Conservation (phyloP, 2,329 filamentous ascomycete species). For the Beauveria caledonica region DNA sequence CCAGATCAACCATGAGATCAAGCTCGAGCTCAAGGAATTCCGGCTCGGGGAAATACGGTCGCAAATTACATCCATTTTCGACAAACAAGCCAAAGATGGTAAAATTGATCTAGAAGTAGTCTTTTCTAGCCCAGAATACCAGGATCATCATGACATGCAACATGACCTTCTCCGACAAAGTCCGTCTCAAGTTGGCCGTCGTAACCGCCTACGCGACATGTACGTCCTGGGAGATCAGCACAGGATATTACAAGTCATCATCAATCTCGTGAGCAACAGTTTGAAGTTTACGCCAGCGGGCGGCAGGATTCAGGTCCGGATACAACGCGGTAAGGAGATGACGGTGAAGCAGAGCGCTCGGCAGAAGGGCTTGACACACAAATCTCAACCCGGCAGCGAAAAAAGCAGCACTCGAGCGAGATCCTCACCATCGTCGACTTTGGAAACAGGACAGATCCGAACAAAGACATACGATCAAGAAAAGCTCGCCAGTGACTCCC, state of each 20-base stretch:
- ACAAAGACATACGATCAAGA: too few relatives aligned
- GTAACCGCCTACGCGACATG: slow-evolving; percentile 72
- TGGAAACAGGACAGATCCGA: too few relatives aligned
- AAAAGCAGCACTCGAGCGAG: background rate
- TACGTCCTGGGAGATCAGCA: slow-evolving; percentile 89
- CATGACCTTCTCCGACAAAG: background rate
- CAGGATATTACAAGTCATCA: slow-evolving; percentile 83
- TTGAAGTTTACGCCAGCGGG: slow-evolving; percentile 80
- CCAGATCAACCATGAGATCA: slow-evolving; percentile 78
- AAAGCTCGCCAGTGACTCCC: background rate
- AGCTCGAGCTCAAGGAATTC: slow-evolving; percentile 78
- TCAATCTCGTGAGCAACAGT: slow-evolving; percentile 86
- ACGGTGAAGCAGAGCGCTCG: background rate
- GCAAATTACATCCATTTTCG: slow-evolving; percentile 79
- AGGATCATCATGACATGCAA: background rate
- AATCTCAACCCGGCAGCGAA: background rate
- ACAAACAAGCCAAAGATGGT: slow-evolving; percentile 78
- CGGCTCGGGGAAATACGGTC: slow-evolving; percentile 73
- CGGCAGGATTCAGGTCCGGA: slow-evolving; percentile 67
- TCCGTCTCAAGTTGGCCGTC: slow-evolving; percentile 14
- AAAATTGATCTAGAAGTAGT: slow-evolving; percentile 64
- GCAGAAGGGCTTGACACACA: background rate
- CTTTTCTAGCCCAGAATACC: slow-evolving; percentile 42
- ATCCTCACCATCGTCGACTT: too few relatives aligned
- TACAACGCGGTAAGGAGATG: slow-evolving; percentile 61